phyloP scores from a whole-genome alignment of 306 rosid genomes.

The Sindora glabra region DNA sequence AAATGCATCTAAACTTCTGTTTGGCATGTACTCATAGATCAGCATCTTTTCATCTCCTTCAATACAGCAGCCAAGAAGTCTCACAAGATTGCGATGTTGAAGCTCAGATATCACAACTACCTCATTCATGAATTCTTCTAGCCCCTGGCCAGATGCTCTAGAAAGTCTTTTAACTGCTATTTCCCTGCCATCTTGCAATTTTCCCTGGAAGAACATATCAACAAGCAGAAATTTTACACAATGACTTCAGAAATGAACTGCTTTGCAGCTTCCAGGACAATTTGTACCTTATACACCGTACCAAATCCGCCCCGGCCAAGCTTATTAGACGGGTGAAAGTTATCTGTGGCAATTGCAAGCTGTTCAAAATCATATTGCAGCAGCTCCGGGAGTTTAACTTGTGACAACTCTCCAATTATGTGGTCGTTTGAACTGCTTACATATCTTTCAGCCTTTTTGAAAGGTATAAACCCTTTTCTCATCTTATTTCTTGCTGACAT shows the following conservation, averaged over 20 bases:
- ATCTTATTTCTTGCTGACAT: too few species aligned
- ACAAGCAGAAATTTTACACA: neutral
- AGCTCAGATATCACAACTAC: slow-evolving; percentile 17
- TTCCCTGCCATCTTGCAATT: slow-evolving; percentile 11
- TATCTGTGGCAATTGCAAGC: slow-evolving; percentile 26
- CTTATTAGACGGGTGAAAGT: slow-evolving; percentile 16
- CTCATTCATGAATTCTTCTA: slow-evolving; percentile 27
- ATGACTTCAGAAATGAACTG: neutral
- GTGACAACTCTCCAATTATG: neutral
- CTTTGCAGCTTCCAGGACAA: neutral
- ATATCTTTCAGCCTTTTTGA: too few species aligned
- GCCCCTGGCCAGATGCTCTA: slow-evolving; percentile 19
- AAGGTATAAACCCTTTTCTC: too few species aligned
- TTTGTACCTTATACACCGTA: slow-evolving; percentile 17
- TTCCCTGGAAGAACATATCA: neutral
- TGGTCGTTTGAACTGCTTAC: too few species aligned
- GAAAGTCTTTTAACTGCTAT: slow-evolving; percentile 34
- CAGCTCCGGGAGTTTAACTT: slow-evolving; percentile 12
- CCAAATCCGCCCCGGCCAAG: slow-evolving; percentile 31
- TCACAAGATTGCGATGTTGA: slow-evolving; percentile 29
- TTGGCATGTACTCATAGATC: slow-evolving; percentile 23
- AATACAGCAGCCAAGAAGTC: slow-evolving; percentile 17
- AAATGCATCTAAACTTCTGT: slow-evolving; percentile 21
- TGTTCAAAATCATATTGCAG: slow-evolving; percentile 12
- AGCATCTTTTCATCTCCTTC: slow-evolving; percentile 24